These are phyloP conservation scores for Scheffersomyces amazonensis DNA, from an alignment of 805 yeast species.

Conservation along the genomic window DNA sequence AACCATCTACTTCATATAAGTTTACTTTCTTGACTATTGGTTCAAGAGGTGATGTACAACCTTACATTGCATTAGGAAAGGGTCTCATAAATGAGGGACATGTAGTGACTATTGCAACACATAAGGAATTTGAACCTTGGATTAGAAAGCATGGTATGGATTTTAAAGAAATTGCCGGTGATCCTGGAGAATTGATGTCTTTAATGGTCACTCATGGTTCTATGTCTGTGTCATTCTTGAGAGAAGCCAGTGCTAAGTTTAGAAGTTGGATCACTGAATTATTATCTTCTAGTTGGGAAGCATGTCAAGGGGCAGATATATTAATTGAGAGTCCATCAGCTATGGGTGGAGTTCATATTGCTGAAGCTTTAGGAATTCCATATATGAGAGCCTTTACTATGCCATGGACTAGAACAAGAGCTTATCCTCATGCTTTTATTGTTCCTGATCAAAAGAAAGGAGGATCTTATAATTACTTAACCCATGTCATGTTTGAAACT, in stretches of 20 bases:
- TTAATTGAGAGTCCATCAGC: slow-evolving; percentile 95
- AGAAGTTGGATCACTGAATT: slow-evolving; percentile 80
- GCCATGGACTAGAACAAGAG: slow-evolving; percentile 97
- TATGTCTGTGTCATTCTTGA: slow-evolving; percentile 75
- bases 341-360: slow-evolving; percentile 93
- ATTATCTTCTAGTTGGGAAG: slow-evolving; percentile 74
- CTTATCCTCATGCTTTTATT: slow-evolving; percentile 94
- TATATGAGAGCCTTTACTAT: slow-evolving; percentile 94
- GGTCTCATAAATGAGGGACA: slow-evolving; percentile 83
- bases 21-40: slow-evolving; percentile 85
- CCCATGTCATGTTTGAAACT: slow-evolving; percentile 90
- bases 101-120: slow-evolving; percentile 80
- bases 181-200: slow-evolving; percentile 88
- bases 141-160: slow-evolving; percentile 61
- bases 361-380: slow-evolving; percentile 86
- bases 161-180: slow-evolving; percentile 81
- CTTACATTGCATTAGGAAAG: slow-evolving; percentile 85
- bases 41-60: slow-evolving; percentile 96
- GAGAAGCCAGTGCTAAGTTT: slow-evolving; percentile 80
- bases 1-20: slow-evolving; percentile 52
- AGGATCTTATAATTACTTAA: slow-evolving; percentile 87
- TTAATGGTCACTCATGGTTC: slow-evolving; percentile 90
- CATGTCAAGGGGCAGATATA: slow-evolving; percentile 79
- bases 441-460: slow-evolving; percentile 93
- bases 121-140: slow-evolving; percentile 77